Evolutionary conservation across 2,329 filamentous ascomycete genomes (phyloP).

Genomic region (Cladorrhinum sp.): DNA sequence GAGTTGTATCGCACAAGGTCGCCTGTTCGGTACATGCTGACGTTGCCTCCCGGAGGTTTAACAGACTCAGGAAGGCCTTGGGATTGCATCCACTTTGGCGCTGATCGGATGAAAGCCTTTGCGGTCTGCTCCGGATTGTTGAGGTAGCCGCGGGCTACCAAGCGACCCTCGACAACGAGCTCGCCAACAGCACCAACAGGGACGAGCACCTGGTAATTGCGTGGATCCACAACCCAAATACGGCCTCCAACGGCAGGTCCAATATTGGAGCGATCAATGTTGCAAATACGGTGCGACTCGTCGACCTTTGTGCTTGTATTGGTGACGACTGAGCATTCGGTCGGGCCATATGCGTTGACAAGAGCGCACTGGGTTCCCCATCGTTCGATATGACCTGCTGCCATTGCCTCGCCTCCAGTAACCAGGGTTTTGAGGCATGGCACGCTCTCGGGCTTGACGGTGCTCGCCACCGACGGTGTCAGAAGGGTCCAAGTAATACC

Average conservation of each 20-base stretch:
- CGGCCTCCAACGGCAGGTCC: slow-evolving; percentile 26
- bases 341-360: slow-evolving; percentile 30
- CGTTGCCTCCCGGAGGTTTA: slow-evolving; percentile 31
- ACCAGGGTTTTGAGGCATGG: slow-evolving; percentile 28
- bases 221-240: slow-evolving; percentile 49
- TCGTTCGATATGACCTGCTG: slow-evolving; percentile 22
- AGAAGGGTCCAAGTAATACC: slow-evolving; percentile 30
- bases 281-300: slow-evolving; percentile 14
- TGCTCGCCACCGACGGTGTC: slow-evolving; percentile 30
- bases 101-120: slow-evolving; percentile 55
- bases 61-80: slow-evolving; percentile 20
- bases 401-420: slow-evolving; percentile 31
- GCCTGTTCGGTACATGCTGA: slow-evolving; percentile 54
- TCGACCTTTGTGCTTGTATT: slow-evolving; percentile 26
- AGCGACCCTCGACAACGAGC: slow-evolving; percentile 54
- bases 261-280: slow-evolving; percentile 25
- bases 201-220: slow-evolving; percentile 44
- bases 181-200: slow-evolving; percentile 51
- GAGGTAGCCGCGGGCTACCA: slow-evolving; percentile 62
- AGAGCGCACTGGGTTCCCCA: slow-evolving; percentile 24
- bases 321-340: slow-evolving; percentile 26
- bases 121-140: slow-evolving; percentile 56
- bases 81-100: slow-evolving; percentile 46
- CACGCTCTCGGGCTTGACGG: slow-evolving; percentile 30
- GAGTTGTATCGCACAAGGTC: slow-evolving; percentile 55